Percentiles rank a stretch among this genome's conserved stretches.
These are phyloP conservation scores for Monsonia emarginata DNA, from an alignment of 441 rosid genomes.

Conservation along the genomic window DNA sequence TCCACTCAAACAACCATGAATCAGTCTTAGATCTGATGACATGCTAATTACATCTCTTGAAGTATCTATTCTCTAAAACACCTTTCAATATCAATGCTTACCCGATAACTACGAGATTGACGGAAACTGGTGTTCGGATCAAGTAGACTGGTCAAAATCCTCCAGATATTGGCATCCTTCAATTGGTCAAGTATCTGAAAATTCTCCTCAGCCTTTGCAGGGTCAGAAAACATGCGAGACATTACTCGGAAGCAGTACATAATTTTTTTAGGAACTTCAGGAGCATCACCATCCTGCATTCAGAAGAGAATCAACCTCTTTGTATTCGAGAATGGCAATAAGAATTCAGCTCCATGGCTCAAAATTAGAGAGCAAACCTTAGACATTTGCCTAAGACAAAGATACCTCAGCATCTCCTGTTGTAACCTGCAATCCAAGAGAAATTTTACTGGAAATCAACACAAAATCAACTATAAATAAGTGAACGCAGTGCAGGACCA, in stretches of 20 bases:
- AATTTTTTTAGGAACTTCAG: slow-evolving; percentile 74
- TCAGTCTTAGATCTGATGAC: neutral
- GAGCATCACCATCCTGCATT: slow-evolving; percentile 69
- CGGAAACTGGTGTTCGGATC: slow-evolving; percentile 65
- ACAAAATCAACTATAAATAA: slow-evolving; percentile 26
- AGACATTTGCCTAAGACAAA: slow-evolving; percentile 66
- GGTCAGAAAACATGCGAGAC: slow-evolving; percentile 86
- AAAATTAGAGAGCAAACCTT: slow-evolving; percentile 44
- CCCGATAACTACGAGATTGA: slow-evolving; percentile 62
- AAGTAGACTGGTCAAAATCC: slow-evolving; percentile 56
- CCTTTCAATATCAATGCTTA: slow-evolving; percentile 27
- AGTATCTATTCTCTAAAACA: slow-evolving; percentile 7
- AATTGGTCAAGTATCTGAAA: slow-evolving; percentile 87
- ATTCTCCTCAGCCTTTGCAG: slow-evolving; percentile 72
- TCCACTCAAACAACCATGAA: neutral
- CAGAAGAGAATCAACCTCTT: slow-evolving; percentile 20
- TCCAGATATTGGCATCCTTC: slow-evolving; percentile 93
- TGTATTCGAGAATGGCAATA: slow-evolving; percentile 6
- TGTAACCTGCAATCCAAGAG: slow-evolving; percentile 78
- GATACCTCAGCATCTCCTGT: slow-evolving; percentile 91
- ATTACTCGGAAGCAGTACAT: slow-evolving; percentile 68
- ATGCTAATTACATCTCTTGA: neutral
- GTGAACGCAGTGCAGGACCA: slow-evolving; percentile 8
- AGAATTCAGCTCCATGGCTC: slow-evolving; percentile 12
- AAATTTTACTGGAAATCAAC: slow-evolving; percentile 33